Base-by-base conservation (phyloP, 1,284 basidiomycete genomes). In the Sporisorium graminicola region DNA sequence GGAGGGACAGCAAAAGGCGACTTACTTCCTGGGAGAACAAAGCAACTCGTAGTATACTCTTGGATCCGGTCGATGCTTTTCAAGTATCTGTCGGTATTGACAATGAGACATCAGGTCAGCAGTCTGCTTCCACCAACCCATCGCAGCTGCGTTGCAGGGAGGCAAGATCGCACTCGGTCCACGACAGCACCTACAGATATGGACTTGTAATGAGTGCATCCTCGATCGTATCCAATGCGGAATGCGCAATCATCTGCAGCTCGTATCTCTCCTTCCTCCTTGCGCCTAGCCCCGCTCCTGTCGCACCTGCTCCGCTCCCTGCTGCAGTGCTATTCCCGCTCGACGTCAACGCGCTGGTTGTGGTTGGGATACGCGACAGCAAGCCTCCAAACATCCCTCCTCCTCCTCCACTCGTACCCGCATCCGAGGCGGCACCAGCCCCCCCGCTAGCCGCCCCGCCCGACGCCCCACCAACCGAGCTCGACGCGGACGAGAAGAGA, bases 211-310 rank as follows among this genome's bases (percentile, higher is more conserved):
- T 78, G 37, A 78, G 70, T 12, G 71, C 69, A 53, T 85, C 84
- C 51, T 85, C 82, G 9, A 85, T 76, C 7, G 77, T 76, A 37
- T 85, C 84, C n/a, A 85, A 47, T 1, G 78, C 66, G 13, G 77
- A 78, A 55, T 83, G 83, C 3, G 84, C 84, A n/a, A 85, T 82
- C 79, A 84, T 83, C 65, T 85, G 84, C 16, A 85, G 61, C 40
- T 79, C 82, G 44, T 78, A 66, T 8, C 74, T 59, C 42, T 81
- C 69, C 26, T 74, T 74, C 14, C 59, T 29, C 16, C 53, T 52
- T 3, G n/a, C 42, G 10, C 56, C 63, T 10, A 10, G 10, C 13
- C 35, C 57, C 10, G 49, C 49, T 3, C 53, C 53, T 4, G 40
- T 16, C 18, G 13, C 42, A 24, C 37, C 43, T 43, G 49, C 55